These are phyloP conservation scores for Niveomyces coronatus DNA, from an alignment of 2,329 filamentous ascomycete species.

Conservation along the genomic window DNA sequence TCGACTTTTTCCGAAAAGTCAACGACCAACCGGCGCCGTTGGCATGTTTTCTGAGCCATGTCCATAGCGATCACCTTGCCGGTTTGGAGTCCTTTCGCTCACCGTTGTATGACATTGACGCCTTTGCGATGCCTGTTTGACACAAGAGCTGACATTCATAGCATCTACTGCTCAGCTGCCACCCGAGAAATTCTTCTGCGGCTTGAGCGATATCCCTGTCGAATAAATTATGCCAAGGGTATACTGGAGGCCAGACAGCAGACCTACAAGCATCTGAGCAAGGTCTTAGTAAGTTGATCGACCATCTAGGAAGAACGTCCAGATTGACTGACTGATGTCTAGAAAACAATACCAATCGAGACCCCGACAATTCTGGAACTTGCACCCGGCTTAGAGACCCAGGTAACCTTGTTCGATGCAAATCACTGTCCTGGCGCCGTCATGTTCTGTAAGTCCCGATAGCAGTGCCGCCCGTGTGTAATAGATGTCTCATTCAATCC, in stretches of 20 bases:
- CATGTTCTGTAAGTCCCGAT: slow-evolving; percentile 62
- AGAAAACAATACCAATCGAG: slow-evolving; percentile 73
- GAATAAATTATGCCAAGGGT: slow-evolving; percentile 71
- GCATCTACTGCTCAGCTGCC: slow-evolving; percentile 78
- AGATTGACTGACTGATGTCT: background rate
- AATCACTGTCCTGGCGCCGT: slow-evolving; percentile 87
- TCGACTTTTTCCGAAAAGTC: slow-evolving; percentile 69
- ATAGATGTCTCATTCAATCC: too few species aligned
- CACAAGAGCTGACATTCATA: slow-evolving; percentile 16
- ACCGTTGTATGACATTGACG: slow-evolving; percentile 49
- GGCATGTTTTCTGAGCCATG: slow-evolving; percentile 83
- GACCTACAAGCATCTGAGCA: slow-evolving; percentile 67
- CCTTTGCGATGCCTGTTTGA: background rate
- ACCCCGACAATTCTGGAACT: slow-evolving; percentile 71
- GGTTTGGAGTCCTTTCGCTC: slow-evolving; percentile 68
- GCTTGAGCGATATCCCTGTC: slow-evolving; percentile 67
- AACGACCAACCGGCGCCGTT: slow-evolving; percentile 49
- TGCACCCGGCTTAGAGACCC: slow-evolving; percentile 54
- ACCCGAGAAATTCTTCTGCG: slow-evolving; percentile 73
- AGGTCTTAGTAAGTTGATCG: slow-evolving; percentile 43
- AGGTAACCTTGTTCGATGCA: slow-evolving; percentile 78
- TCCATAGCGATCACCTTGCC: slow-evolving; percentile 80
- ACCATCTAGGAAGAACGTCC: background rate
- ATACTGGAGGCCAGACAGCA: slow-evolving; percentile 65
- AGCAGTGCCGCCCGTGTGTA: rapidly evolving